Conservation (phyloP, 805 yeast species). For the Cyberlindnera maritima region DNA sequence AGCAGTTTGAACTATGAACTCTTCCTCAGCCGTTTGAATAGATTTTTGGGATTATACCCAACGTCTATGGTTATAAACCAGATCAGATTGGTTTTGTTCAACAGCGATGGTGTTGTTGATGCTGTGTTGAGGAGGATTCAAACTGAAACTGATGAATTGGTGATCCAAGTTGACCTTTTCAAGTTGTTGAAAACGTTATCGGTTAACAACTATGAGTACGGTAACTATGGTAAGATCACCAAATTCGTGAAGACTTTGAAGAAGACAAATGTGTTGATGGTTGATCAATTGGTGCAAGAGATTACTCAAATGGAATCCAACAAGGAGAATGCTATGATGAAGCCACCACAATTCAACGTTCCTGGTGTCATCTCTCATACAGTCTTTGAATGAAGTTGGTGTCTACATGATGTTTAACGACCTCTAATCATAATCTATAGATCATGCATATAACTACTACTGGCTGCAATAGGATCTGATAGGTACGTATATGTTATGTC, state of each 20-base stretch:
- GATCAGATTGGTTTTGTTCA: slow-evolving; percentile 21
- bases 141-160: slow-evolving; percentile 12
- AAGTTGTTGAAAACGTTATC: slow-evolving; percentile 21
- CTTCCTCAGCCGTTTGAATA: slow-evolving; percentile 39
- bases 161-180: slow-evolving; percentile 22
- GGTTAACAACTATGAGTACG: slow-evolving; percentile 11
- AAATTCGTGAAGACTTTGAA: slow-evolving; percentile 4
- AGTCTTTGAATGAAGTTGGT: not conserved
- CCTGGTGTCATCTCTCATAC: slow-evolving; percentile 4
- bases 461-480: no score
- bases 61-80: slow-evolving; percentile 21
- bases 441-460: no score
- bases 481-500: no score
- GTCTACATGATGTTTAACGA: no score
- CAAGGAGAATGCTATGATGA: slow-evolving; percentile 32
- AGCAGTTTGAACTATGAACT: slow-evolving; percentile 42
- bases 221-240: slow-evolving; percentile 14
- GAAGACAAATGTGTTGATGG: slow-evolving; percentile 16
- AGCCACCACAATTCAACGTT: slow-evolving; percentile 28
- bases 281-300: slow-evolving; percentile 25
- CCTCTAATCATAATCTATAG: no score
- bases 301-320: slow-evolving; percentile 15
- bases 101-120: slow-evolving; percentile 12
- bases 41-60: slow-evolving; percentile 24
- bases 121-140: slow-evolving; percentile 15